A percentile compares a stretch with the other conserved stretches of the same genome.
Evolutionary conservation across 352 stramenopile species (phyloP).

Genomic region (Phytopythium montanum): DNA sequence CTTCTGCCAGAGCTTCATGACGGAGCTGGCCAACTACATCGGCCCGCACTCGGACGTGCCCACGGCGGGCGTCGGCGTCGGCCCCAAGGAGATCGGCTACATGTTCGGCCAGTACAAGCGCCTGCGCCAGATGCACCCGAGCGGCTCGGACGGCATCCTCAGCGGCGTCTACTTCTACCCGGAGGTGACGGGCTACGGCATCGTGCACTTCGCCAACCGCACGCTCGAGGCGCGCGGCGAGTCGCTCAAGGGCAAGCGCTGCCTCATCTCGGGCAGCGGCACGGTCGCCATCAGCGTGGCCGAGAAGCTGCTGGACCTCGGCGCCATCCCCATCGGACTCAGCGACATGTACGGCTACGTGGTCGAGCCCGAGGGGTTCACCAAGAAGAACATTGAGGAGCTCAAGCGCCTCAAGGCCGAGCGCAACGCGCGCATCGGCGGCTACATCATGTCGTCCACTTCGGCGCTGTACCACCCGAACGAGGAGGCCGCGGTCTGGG

Average conservation of each 20-base stretch:
- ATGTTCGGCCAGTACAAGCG: slow-evolving; percentile 99
- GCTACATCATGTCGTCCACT: slow-evolving; percentile 89
- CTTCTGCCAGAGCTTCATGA: slow-evolving; percentile 99
- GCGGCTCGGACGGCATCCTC: slow-evolving; percentile 82
- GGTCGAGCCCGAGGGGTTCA: slow-evolving; percentile 91
- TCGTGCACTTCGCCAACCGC: slow-evolving; percentile 95
- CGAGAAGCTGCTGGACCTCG: slow-evolving; percentile 94
- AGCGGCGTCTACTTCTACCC: slow-evolving; percentile 89
- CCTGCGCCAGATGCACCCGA: slow-evolving; percentile 82
- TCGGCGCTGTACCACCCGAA: slow-evolving; percentile 83
- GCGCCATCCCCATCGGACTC: slow-evolving; percentile 95
- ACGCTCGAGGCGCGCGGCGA: slow-evolving; percentile 92
- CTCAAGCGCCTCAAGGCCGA: slow-evolving; percentile 83
- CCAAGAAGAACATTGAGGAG: slow-evolving; percentile 57
- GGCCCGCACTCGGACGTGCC: slow-evolving; percentile 95
- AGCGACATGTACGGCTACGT: slow-evolving; percentile 95
- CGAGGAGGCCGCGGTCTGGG: slow-evolving; percentile 83
- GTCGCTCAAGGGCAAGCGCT: slow-evolving; percentile 94
- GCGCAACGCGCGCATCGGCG: slow-evolving; percentile 73
- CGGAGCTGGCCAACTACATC: slow-evolving; percentile 97
- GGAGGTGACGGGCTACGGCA: slow-evolving; percentile 91
- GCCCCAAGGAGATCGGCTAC: slow-evolving; percentile 93
- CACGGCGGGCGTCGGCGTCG: slow-evolving; percentile 93
- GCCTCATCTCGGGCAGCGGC: slow-evolving; percentile 94
- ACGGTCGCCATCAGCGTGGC: slow-evolving; percentile 93